These are phyloP conservation scores for Crithidia brevicula DNA, from an alignment of 208 protist species.

Conservation along the genomic window DNA sequence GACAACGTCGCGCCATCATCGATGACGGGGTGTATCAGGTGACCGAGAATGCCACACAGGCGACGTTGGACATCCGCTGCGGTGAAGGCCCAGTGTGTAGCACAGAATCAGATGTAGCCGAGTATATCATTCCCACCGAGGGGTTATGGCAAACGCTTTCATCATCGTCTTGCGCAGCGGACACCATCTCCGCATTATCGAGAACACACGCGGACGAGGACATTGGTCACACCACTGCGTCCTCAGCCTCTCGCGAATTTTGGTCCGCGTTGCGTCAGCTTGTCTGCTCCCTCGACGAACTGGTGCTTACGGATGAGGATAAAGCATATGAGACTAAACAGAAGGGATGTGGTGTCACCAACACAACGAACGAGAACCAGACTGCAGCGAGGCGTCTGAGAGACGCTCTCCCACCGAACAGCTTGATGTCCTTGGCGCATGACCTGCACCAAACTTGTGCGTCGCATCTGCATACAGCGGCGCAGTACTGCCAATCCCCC, in stretches of 20 bases:
- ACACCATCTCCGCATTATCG: no score
- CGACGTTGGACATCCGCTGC: no score
- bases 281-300: constrained; percentile 28
- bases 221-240: no score
- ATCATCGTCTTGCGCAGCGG: no score
- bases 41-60: background rate
- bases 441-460: background rate
- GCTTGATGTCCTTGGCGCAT: background rate
- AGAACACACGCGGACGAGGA: no score
- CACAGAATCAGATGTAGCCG: no score
- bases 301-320: constrained; percentile 50
- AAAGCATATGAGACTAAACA: no score
- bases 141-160: no score
- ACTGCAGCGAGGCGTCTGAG: background rate
- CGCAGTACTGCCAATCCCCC: background rate
- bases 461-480: background rate
- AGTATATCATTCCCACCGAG: no score
- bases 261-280: constrained; percentile 29
- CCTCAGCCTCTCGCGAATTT: background rate
- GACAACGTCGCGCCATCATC: constrained; percentile 57
- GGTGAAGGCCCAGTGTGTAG: no score
- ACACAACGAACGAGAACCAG: no score
- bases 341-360: no score
- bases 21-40: constrained; percentile 54
- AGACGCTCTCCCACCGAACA: constrained; percentile 2